phyloP scores from a whole-genome alignment of 768 basidiomycete species.

The Boletales sp. region DNA sequence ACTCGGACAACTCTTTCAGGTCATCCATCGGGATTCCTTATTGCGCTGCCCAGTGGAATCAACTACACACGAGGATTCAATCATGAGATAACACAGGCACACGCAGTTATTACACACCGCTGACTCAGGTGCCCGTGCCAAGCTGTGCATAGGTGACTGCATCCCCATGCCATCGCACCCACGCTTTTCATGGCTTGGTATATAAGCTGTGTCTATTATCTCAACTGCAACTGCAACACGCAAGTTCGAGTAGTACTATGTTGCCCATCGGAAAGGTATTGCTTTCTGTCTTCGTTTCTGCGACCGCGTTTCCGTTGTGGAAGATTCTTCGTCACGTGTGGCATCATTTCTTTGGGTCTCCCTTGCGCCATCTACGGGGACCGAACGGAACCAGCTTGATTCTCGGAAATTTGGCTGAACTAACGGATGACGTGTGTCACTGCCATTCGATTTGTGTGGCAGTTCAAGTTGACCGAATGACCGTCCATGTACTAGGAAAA shows the following conservation, averaged over 20 bases:
- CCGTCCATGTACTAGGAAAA: conserved; percentile 21
- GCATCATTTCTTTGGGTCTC: conserved; percentile 36
- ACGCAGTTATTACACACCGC: no score
- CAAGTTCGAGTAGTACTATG: not conserved
- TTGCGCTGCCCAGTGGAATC: no score
- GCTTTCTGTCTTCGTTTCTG: conserved; percentile 2
- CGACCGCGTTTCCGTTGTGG: conserved; percentile 29
- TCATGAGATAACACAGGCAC: no score
- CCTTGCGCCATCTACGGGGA: conserved; percentile 48
- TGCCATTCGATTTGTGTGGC: not conserved
- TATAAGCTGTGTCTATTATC: no score
- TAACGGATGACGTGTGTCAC: conserved; percentile 39
- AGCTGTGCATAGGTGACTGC: no score
- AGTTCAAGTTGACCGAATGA: not conserved
- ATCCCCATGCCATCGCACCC: no score
- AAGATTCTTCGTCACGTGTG: conserved; percentile 27
- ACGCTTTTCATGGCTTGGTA: no score
- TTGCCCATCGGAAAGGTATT: not conserved
- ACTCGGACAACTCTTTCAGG: no score
- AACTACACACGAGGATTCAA: no score
- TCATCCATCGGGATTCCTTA: no score
- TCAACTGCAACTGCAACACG: no score
- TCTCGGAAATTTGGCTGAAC: conserved; percentile 46
- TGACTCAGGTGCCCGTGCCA: no score
- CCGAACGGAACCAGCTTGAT: conserved; percentile 44